Evolutionary conservation across 768 basidiomycete species (phyloP).

Genomic region (Coprinopsis sp.): DNA sequence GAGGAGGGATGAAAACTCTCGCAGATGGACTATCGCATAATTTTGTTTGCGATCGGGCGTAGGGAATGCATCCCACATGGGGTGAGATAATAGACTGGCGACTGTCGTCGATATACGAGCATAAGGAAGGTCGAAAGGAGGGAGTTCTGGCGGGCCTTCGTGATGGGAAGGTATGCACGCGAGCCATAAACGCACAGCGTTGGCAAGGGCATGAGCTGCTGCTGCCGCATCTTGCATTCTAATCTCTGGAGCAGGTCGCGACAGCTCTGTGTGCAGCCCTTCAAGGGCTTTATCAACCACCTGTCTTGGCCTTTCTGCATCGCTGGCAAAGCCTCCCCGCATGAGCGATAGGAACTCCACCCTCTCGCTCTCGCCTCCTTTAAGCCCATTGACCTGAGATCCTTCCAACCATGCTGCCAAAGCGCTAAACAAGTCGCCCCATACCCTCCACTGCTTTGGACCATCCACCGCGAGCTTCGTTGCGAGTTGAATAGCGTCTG

Average conservation of each 20-base stretch:
- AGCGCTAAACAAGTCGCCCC: constrained; percentile 52
- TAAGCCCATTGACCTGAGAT: constrained; percentile 61
- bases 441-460: constrained; percentile 31
- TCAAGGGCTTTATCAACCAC: constrained; percentile 35
- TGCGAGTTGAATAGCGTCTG: constrained; percentile 44
- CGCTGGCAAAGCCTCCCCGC: constrained; percentile 33
- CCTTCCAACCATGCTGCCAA: constrained; percentile 76
- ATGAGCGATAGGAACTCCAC: constrained; percentile 32
- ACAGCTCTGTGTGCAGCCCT: constrained; percentile 27
- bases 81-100: constrained; percentile 44
- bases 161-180: constrained; percentile 47
- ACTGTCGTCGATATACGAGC: constrained; percentile 48
- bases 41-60: constrained; percentile 19
- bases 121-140: constrained; percentile 63
- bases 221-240: constrained; percentile 17
- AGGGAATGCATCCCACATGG: constrained; percentile 42
- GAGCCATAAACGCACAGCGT: constrained; percentile 60
- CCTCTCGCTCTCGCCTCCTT: constrained; percentile 63
- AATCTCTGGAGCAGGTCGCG: constrained; percentile 14
- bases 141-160: constrained; percentile 35
- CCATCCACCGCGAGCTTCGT: constrained; percentile 24
- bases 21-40: constrained; percentile 28
- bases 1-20: constrained; percentile 55
- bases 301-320: constrained; percentile 27
- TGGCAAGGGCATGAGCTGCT: constrained; percentile 35